These are phyloP conservation scores for Avena atlantica DNA, from an alignment of 176 grass and related monocot genomes.

Conservation along the genomic window DNA sequence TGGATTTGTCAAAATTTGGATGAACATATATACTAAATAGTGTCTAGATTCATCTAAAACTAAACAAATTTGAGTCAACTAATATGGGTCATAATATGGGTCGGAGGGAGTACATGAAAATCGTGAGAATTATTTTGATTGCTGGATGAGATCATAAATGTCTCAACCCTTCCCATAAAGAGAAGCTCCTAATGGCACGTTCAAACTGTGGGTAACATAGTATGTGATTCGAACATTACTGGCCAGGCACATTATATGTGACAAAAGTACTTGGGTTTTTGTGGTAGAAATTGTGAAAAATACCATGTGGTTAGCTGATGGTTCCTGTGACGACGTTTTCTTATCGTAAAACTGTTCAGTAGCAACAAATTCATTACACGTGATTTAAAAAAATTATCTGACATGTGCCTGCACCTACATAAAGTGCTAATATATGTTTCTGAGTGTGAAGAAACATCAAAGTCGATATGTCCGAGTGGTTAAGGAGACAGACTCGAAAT, in stretches of 20 bases:
- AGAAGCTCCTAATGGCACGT: not conserved
- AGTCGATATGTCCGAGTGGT: constrained; percentile 93
- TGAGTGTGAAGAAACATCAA: too few relatives aligned
- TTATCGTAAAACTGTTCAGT: not conserved
- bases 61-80: too few relatives aligned
- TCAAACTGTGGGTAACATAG: too few relatives aligned
- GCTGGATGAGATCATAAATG: not conserved
- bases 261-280: not conserved
- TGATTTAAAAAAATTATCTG: too few relatives aligned
- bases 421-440: too few relatives aligned
- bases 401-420: too few relatives aligned
- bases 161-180: not conserved
- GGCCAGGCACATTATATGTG: not conserved
- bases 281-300: not conserved
- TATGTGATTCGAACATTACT: not conserved
- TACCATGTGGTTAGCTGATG: not conserved
- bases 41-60: too few relatives aligned
- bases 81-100: too few relatives aligned
- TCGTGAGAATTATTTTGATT: not conserved
- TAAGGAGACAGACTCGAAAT: constrained; percentile 91
- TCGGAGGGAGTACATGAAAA: not conserved
- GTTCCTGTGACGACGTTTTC: too few relatives aligned
- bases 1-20: too few relatives aligned
- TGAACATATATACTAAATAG: too few relatives aligned
- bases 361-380: not conserved